Evolutionary conservation across 306 rosid genomes (phyloP).

Genomic region (Prunus campanulata): DNA sequence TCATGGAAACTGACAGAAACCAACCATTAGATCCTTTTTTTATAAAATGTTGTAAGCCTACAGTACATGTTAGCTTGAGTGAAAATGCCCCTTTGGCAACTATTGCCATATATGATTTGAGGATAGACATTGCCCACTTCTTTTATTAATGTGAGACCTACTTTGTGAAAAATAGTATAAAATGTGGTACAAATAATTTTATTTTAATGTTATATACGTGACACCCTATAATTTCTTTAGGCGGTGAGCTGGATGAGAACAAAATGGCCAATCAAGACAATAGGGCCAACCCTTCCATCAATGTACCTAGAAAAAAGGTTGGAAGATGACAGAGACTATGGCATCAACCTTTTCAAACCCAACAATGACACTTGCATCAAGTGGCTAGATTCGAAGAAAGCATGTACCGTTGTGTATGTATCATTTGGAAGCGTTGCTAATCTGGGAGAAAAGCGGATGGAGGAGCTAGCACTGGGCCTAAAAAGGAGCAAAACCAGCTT

Average conservation of each 20-base stretch:
- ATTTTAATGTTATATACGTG: not conserved
- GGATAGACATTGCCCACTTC: not conserved
- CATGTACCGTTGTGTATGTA: conserved; percentile 11
- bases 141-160: not conserved
- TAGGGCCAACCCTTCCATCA: conserved; percentile 33
- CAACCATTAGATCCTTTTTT: not conserved
- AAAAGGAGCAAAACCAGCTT: not conserved
- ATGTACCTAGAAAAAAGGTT: conserved; percentile 13
- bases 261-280: conserved; percentile 19
- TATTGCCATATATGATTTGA: not conserved
- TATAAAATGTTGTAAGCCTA: not conserved
- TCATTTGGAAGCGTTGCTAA: conserved; percentile 26
- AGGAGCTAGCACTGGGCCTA: conserved; percentile 14
- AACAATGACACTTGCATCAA: not conserved
- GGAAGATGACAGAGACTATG: conserved; percentile 17
- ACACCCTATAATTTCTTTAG: not conserved
- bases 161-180: not conserved
- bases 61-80: not conserved
- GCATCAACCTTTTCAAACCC: not conserved
- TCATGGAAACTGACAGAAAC: not conserved
- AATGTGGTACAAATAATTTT: not conserved
- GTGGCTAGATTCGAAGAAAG: conserved; percentile 22
- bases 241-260: conserved; percentile 7
- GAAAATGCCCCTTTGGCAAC: not conserved
- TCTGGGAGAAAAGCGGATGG: conserved; percentile 6